phyloP scores from a whole-genome alignment of 345 rosid genomes.

The Anastatica hierochuntica region DNA sequence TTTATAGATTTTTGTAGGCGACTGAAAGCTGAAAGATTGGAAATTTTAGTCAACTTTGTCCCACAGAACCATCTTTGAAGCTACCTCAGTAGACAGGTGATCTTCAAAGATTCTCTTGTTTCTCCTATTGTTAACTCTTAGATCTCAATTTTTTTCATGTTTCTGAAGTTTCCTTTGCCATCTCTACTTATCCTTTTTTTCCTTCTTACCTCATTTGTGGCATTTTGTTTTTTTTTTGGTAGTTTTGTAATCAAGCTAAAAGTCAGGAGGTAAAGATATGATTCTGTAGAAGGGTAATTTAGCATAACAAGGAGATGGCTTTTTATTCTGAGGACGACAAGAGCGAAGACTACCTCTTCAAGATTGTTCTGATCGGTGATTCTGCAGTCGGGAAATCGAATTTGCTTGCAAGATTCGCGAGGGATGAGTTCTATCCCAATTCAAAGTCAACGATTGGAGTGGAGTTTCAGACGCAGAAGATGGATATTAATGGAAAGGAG shows the following conservation, averaged over 20 bases:
- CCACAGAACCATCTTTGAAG: conserved; percentile 21
- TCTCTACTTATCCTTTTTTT: conserved; percentile 25
- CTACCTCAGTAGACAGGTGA: conserved; percentile 21
- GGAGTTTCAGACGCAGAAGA: conserved; percentile 94
- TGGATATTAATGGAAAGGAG: conserved; percentile 84
- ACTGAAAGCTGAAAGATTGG: background rate
- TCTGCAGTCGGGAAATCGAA: conserved; percentile 98
- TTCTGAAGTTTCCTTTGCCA: conserved; percentile 34
- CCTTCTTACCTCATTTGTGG: conserved; percentile 15
- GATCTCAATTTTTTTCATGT: conserved; percentile 31
- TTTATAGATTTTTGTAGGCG: conserved; percentile 9
- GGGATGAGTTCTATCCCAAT: conserved; percentile 86
- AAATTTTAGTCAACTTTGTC: conserved; percentile 22
- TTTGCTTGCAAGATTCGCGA: conserved; percentile 93
- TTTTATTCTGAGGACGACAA: conserved; percentile 62
- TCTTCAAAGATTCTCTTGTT: conserved; percentile 16
- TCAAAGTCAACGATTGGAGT: conserved; percentile 98
- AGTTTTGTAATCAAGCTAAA: conserved; percentile 15
- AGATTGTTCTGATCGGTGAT: conserved; percentile 85
- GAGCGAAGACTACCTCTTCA: conserved; percentile 90
- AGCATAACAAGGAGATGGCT: conserved; percentile 50
- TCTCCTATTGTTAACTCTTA: conserved; percentile 7
- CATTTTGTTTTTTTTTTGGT: conserved; percentile 6
- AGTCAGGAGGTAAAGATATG: conserved; percentile 27
- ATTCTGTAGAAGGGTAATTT: conserved; percentile 32